A percentile compares a stretch with the other conserved stretches of the same genome.
phyloP scores from a whole-genome alignment of 106 monocot genomes.

The Agapanthus africanus region DNA sequence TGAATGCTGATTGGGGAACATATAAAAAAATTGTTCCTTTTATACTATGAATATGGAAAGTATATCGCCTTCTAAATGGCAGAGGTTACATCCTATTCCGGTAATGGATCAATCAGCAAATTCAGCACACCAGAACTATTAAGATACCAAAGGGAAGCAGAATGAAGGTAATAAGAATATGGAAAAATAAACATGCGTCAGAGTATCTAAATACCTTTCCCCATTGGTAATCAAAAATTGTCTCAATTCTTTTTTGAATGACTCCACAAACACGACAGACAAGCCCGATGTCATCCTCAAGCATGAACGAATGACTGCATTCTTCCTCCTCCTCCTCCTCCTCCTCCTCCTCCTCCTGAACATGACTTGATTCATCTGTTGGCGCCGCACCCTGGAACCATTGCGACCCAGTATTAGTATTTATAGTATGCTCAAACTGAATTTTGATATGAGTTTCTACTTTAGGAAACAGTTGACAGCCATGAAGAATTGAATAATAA shows the following conservation, averaged over 20 bases:
- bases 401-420: background rate
- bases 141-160: too few species aligned
- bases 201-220: constrained; percentile 44
- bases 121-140: too few species aligned
- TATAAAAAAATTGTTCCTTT: too few species aligned
- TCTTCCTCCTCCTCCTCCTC: constrained; percentile 36
- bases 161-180: background rate
- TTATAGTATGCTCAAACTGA: background rate
- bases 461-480: background rate
- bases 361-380: constrained; percentile 19
- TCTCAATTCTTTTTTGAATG: constrained; percentile 65
- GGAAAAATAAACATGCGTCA: background rate
- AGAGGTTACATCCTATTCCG: too few species aligned
- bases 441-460: background rate
- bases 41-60: too few species aligned
- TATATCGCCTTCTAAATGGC: too few species aligned
- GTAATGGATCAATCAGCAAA: too few species aligned
- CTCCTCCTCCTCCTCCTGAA: constrained; percentile 19
- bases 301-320: constrained; percentile 48
- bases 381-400: constrained; percentile 24
- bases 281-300: constrained; percentile 70
- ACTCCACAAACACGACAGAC: constrained; percentile 83
- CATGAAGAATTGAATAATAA: background rate
- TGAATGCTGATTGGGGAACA: too few species aligned
- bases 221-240: constrained; percentile 88